phyloP scores from a whole-genome alignment of 2,329 filamentous ascomycete species.

The Calonectria pteridis region DNA sequence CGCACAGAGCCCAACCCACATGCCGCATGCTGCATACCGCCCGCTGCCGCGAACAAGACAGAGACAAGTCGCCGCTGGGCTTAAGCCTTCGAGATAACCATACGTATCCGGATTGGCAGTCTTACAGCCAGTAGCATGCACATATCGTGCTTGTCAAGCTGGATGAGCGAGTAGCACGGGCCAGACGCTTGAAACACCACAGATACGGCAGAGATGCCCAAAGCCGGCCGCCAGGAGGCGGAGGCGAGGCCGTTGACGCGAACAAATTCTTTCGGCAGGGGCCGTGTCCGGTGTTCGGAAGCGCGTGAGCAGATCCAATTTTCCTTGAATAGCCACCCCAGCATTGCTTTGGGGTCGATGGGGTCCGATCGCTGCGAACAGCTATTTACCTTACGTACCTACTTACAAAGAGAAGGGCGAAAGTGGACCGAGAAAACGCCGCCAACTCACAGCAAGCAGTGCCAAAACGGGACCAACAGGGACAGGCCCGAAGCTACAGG shows the following conservation, averaged over 20 bases:
- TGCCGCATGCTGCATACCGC: conserved; percentile 8
- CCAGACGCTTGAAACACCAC: conserved; percentile 21
- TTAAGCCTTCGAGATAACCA: conserved; percentile 17
- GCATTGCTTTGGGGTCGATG: conserved; percentile 17
- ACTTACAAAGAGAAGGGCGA: conserved; percentile 23
- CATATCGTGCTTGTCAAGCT: conserved; percentile 8
- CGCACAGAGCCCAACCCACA: conserved; percentile 19
- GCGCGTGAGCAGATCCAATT: conserved; percentile 14
- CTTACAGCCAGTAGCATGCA: conserved; percentile 10
- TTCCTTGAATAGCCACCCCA: conserved; percentile 12
- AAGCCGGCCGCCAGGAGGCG: conserved; percentile 20
- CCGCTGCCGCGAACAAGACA: conserved; percentile 22
- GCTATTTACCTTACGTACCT: conserved; percentile 30
- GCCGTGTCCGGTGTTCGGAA: conserved; percentile 18
- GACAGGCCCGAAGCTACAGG: conserved; percentile 15
- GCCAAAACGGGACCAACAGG: conserved; percentile 13
- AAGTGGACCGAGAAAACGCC: conserved; percentile 29
- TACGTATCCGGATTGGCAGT: conserved; percentile 1
- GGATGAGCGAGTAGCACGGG: conserved; percentile 14
- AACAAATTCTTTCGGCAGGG: conserved; percentile 20
- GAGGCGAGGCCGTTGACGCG: conserved; percentile 23
- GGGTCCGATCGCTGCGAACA: conserved; percentile 22
- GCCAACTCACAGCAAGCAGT: conserved; percentile 19
- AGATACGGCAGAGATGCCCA: conserved; percentile 3
- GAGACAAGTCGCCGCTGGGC: conserved; percentile 13